phyloP scores from a whole-genome alignment of 495 filamentous ascomycete genomes.

The Penicillium salamii region DNA sequence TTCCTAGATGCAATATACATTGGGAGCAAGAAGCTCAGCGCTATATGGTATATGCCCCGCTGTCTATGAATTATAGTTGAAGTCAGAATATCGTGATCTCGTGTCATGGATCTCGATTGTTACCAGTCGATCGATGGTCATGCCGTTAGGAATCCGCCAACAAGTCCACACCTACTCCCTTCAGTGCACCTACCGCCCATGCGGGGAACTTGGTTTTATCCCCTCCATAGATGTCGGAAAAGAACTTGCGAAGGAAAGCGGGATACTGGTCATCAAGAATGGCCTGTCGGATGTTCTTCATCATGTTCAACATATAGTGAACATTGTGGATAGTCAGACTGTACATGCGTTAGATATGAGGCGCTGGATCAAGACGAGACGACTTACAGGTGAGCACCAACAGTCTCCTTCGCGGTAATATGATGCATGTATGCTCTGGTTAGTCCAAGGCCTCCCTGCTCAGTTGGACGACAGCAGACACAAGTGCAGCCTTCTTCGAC shows the following conservation, averaged over 20 bases:
- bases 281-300: conserved; percentile 69
- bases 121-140: neutral
- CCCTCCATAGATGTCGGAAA: conserved; percentile 65
- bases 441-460: conserved; percentile 74
- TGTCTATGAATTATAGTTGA: no score
- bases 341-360: conserved; percentile 12
- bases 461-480: conserved; percentile 64
- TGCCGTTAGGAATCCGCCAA: conserved; percentile 33
- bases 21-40: no score
- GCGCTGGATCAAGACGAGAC: neutral
- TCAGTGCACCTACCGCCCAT: conserved; percentile 85
- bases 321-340: conserved; percentile 94
- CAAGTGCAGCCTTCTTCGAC: conserved; percentile 82
- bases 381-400: conserved; percentile 78
- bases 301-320: conserved; percentile 79
- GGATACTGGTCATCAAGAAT: conserved; percentile 84
- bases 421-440: conserved; percentile 91
- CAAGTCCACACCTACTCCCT: conserved; percentile 81
- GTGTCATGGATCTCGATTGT: no score
- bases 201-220: conserved; percentile 65
- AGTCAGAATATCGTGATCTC: no score
- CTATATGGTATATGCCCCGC: neutral
- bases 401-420: conserved; percentile 89
- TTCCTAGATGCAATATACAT: no score
- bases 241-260: conserved; percentile 74